phyloP scores from a whole-genome alignment of 345 rosid genomes.

The Aurinia saxatilis region DNA sequence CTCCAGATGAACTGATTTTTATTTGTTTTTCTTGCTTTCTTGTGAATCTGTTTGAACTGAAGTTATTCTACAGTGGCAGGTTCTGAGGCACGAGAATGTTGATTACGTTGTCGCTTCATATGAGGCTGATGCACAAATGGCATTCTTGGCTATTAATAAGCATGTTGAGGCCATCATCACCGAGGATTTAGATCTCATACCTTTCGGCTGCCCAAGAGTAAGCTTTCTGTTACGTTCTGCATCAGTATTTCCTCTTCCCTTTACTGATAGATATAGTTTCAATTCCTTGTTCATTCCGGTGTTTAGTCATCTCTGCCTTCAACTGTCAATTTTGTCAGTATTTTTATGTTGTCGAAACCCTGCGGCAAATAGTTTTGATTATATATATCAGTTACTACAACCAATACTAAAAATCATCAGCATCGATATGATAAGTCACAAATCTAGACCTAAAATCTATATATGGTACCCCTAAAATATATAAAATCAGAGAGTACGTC shows the following conservation, averaged over 20 bases:
- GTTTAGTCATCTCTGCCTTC: not conserved
- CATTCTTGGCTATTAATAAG: slow-evolving; percentile 72
- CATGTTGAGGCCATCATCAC: slow-evolving; percentile 90
- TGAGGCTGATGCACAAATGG: slow-evolving; percentile 98
- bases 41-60: not conserved
- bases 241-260: not conserved
- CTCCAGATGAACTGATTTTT: not conserved
- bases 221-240: slow-evolving; percentile 25
- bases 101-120: slow-evolving; percentile 85
- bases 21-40: not conserved
- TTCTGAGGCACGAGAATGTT: slow-evolving; percentile 65
- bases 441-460: no score
- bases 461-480: no score
- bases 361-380: no score
- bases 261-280: not conserved
- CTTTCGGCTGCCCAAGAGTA: slow-evolving; percentile 96
- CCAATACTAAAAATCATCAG: no score
- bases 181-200: slow-evolving; percentile 97
- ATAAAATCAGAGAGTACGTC: no score
- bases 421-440: no score
- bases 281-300: not conserved
- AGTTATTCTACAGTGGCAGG: slow-evolving; percentile 38
- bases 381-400: no score
- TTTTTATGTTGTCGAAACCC: no score
- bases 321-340: not conserved